Conservation (phyloP, 1,139 yeast species). For the Geotrichum siamense region DNA sequence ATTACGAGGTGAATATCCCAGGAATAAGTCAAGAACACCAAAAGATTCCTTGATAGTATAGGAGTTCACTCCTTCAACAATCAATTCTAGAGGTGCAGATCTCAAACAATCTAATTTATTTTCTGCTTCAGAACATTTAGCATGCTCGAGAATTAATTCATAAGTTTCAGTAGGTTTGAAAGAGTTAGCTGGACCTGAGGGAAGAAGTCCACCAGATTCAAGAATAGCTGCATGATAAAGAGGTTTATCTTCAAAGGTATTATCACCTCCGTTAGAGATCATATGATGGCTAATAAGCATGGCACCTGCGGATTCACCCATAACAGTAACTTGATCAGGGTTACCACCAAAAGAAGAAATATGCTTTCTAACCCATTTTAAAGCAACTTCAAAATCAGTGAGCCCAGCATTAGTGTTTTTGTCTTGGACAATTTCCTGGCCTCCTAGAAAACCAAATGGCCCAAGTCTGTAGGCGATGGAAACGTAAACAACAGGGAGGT, state of each 20-base stretch:
- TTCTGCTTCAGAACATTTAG: slow-evolving; percentile 20
- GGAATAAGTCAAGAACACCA: slow-evolving; percentile 8
- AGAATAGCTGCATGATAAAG: slow-evolving; percentile 30
- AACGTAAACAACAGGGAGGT: slow-evolving; percentile 17
- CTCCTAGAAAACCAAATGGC: slow-evolving; percentile 33
- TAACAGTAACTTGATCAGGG: slow-evolving; percentile 30
- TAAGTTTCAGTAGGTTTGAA: slow-evolving; percentile 11
- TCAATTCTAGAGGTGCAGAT: slow-evolving; percentile 5
- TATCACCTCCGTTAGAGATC: slow-evolving; percentile 24
- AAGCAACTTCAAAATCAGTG: slow-evolving; percentile 33
- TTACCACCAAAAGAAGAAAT: slow-evolving; percentile 36
- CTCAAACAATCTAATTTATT: slow-evolving; percentile 19
- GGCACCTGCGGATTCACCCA: slow-evolving; percentile 39
- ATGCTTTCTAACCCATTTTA: slow-evolving; percentile 34
- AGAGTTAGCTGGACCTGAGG: neutral
- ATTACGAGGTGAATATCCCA: slow-evolving; percentile 22
- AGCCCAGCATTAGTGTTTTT: slow-evolving; percentile 31
- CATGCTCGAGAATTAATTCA: slow-evolving; percentile 9
- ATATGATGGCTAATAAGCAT: slow-evolving; percentile 31
- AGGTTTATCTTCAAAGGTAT: slow-evolving; percentile 21
- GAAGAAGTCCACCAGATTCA: slow-evolving; percentile 13
- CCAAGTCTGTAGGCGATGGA: slow-evolving; percentile 30
- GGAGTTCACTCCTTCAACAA: slow-evolving; percentile 19
- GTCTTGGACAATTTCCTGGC: slow-evolving; percentile 24
- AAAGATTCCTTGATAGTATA: neutral